phyloP scores from a whole-genome alignment of 2,329 filamentous ascomycete species.

The Plectosphaerella sp. region DNA sequence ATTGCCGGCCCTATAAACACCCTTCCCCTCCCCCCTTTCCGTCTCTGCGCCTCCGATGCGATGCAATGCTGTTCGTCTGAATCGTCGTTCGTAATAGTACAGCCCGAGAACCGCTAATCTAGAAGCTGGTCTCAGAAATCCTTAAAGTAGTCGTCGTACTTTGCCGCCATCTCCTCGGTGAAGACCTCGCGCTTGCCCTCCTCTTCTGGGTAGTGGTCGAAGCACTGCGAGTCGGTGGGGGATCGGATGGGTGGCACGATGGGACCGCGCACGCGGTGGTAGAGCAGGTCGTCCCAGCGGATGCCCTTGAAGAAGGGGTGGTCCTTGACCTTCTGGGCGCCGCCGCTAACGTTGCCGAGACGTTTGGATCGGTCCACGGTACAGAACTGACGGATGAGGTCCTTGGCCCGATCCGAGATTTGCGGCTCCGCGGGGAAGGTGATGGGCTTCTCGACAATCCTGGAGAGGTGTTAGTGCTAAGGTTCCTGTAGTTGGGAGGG shows the following conservation, averaged over 20 bases:
- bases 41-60: neutral
- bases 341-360: constrained; percentile 73
- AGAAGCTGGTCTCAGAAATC: constrained; percentile 54
- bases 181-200: constrained; percentile 62
- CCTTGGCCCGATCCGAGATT: constrained; percentile 65
- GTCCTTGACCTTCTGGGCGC: constrained; percentile 65
- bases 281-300: constrained; percentile 69
- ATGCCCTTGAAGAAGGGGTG: constrained; percentile 72
- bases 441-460: constrained; percentile 75
- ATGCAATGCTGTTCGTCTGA: neutral
- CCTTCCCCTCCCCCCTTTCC: neutral
- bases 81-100: neutral
- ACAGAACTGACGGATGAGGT: constrained; percentile 73
- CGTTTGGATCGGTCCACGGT: constrained; percentile 74
- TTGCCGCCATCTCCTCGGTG: constrained; percentile 61
- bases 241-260: constrained; percentile 72
- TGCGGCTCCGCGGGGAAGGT: constrained; percentile 64
- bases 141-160: constrained; percentile 67
- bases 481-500: neutral
- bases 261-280: constrained; percentile 60
- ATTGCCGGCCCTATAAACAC: neutral
- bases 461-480: constrained; percentile 22
- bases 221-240: constrained; percentile 73
- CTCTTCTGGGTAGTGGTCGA: constrained; percentile 79
- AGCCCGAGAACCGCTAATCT: neutral